Evolutionary conservation across 2,329 filamentous ascomycete species (phyloP).

Genomic region (Calonectria montana): DNA sequence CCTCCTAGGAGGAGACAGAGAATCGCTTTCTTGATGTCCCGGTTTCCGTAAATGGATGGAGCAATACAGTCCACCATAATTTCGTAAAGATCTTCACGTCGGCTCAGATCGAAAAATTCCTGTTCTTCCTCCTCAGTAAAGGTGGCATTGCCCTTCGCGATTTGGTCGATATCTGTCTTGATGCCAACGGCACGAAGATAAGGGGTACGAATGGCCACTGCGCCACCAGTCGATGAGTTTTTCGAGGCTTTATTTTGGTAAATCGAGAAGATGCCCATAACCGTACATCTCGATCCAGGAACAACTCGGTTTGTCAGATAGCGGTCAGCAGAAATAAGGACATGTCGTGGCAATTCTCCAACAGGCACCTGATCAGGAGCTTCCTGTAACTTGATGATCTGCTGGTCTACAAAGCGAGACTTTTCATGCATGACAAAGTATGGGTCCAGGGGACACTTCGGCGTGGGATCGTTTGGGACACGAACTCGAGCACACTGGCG

Average conservation of each 20-base stretch:
- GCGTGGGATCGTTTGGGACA: slow-evolving; percentile 72
- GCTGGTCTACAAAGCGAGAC: slow-evolving; percentile 95
- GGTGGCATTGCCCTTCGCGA: slow-evolving; percentile 82
- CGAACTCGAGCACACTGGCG: slow-evolving; percentile 77
- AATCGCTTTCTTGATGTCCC: slow-evolving; percentile 97
- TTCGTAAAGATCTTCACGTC: slow-evolving; percentile 91
- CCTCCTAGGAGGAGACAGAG: slow-evolving; percentile 93
- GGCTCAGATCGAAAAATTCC: slow-evolving; percentile 91
- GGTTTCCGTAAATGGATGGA: slow-evolving; percentile 96
- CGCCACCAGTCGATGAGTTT: slow-evolving; percentile 77
- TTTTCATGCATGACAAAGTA: slow-evolving; percentile 97
- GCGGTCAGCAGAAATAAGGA: slow-evolving; percentile 94
- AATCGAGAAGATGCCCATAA: slow-evolving; percentile 98
- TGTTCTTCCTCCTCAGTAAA: slow-evolving; percentile 98
- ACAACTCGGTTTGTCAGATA: slow-evolving; percentile 97
- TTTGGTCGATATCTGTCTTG: slow-evolving; percentile 89
- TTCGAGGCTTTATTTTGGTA: slow-evolving; percentile 93
- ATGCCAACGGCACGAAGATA: slow-evolving; percentile 95
- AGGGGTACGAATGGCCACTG: slow-evolving; percentile 94
- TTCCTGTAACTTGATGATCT: slow-evolving; percentile 97
- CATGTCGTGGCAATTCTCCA: slow-evolving; percentile 93
- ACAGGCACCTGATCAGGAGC: slow-evolving; percentile 97
- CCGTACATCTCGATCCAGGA: slow-evolving; percentile 90
- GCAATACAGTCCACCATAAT: slow-evolving; percentile 93
- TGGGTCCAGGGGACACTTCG: slow-evolving; percentile 90